phyloP scores from a whole-genome alignment of 371 early-diverging fungal species.

The Haplosporangium sp. region DNA sequence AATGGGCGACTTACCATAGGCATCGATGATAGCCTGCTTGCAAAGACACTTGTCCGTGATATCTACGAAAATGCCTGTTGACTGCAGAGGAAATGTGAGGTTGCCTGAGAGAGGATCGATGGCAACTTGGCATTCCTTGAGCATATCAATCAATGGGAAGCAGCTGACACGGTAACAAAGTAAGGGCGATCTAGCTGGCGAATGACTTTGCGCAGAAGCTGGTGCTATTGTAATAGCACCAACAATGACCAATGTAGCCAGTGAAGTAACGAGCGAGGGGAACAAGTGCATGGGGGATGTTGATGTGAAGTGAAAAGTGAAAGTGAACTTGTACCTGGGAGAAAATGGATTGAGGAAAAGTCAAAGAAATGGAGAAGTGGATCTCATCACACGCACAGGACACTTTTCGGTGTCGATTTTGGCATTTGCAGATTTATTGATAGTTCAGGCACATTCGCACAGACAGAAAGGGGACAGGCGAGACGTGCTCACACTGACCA shows the following conservation, averaged over 20 bases:
- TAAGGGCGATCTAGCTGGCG: background rate
- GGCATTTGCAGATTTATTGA: no score
- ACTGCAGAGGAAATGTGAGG: background rate
- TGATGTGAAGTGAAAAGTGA: no score
- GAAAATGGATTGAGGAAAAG: no score
- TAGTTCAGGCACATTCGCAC: no score
- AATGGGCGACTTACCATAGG: constrained; percentile 14
- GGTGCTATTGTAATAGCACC: background rate
- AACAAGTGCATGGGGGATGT: no score
- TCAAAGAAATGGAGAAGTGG: no score
- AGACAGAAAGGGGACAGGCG: no score
- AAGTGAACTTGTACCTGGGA: no score
- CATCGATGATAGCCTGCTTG: constrained; percentile 13
- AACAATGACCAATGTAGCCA: background rate
- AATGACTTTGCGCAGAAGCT: background rate
- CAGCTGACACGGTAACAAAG: constrained; percentile 21
- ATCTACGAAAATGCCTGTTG: background rate
- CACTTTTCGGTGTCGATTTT: no score
- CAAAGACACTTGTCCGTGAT: constrained; percentile 20
- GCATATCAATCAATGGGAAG: constrained; percentile 1
- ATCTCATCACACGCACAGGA: no score
- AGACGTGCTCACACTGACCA: no score
- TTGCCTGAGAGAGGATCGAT: constrained; percentile 2
- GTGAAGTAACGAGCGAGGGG: background rate
- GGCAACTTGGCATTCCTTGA: constrained; percentile 14